A percentile compares a stretch with the other conserved stretches of the same genome.
These are phyloP conservation scores for Alnus glutinosa DNA, from an alignment of 306 rosid genomes.

Conservation along the genomic window DNA sequence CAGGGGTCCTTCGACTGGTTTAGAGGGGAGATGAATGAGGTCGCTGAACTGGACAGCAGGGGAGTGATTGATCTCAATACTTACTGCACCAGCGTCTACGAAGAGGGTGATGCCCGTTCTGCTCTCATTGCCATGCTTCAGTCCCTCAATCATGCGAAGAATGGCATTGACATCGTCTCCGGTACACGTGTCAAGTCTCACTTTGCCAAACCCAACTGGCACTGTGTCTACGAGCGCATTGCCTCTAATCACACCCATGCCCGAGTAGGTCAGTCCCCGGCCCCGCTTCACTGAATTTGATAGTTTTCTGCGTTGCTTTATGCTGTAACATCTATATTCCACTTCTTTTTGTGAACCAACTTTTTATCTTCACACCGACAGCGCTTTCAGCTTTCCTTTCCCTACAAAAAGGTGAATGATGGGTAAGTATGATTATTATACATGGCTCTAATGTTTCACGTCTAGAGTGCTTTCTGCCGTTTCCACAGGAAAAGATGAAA, in stretches of 20 bases:
- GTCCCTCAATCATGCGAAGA: conserved; percentile 59
- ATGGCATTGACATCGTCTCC: conserved; percentile 64
- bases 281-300: conserved; percentile 16
- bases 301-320: background rate
- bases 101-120: conserved; percentile 78
- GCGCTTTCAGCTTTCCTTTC: background rate
- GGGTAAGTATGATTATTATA: background rate
- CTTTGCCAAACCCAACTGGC: conserved; percentile 76
- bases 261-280: conserved; percentile 51
- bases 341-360: background rate
- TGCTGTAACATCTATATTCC: background rate
- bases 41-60: conserved; percentile 51
- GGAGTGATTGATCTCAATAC: conserved; percentile 64
- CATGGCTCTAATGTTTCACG: background rate
- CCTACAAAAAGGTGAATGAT: background rate
- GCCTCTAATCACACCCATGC: conserved; percentile 48
- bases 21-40: conserved; percentile 65
- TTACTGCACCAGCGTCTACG: conserved; percentile 72
- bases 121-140: conserved; percentile 75
- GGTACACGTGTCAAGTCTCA: conserved; percentile 66
- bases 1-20: conserved; percentile 77
- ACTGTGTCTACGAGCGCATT: conserved; percentile 58
- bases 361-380: background rate
- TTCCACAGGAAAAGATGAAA: background rate
- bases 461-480: background rate